These are phyloP conservation scores for Zymoseptoria ardabiliae DNA, from an alignment of 2,329 filamentous ascomycete species.

Conservation along the genomic window DNA sequence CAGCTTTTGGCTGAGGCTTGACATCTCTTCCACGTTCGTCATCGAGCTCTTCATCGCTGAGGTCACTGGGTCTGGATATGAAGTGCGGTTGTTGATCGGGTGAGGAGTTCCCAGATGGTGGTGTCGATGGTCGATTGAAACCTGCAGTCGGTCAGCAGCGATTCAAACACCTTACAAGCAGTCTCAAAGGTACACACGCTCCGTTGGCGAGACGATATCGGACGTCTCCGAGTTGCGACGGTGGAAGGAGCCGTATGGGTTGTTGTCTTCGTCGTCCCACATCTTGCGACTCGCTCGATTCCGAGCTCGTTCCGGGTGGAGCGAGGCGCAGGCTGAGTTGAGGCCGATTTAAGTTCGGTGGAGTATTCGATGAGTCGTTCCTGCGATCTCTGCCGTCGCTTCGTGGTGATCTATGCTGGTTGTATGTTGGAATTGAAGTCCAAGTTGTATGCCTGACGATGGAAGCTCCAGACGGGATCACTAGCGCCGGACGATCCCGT, in stretches of 20 bases:
- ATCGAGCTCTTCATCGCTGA: slow-evolving; percentile 54
- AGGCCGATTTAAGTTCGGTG: not conserved
- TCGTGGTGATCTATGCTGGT: no score
- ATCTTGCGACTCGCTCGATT: slow-evolving; percentile 45
- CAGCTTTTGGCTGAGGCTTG: slow-evolving; percentile 57
- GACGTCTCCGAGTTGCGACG: slow-evolving; percentile 73
- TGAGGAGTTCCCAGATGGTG: slow-evolving; percentile 64
- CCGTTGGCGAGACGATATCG: slow-evolving; percentile 36
- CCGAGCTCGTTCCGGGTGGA: not conserved
- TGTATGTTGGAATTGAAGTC: no score
- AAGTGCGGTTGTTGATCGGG: slow-evolving; percentile 59
- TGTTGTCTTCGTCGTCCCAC: slow-evolving; percentile 99
- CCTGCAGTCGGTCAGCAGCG: slow-evolving; percentile 29
- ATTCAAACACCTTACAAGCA: not conserved
- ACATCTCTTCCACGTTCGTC: slow-evolving; percentile 41
- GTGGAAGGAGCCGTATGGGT: slow-evolving; percentile 92
- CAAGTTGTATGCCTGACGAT: no score
- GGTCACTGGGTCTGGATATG: slow-evolving; percentile 44
- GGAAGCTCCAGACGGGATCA: no score
- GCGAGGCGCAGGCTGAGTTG: not conserved
- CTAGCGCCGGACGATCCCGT: not conserved
- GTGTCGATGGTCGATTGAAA: slow-evolving; percentile 55
- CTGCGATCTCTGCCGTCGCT: no score
- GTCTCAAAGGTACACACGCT: slow-evolving; percentile 19
- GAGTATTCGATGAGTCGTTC: no score